Conservation (phyloP, 805 yeast genomes). For the Wickerhamomyces hampshirensis region DNA sequence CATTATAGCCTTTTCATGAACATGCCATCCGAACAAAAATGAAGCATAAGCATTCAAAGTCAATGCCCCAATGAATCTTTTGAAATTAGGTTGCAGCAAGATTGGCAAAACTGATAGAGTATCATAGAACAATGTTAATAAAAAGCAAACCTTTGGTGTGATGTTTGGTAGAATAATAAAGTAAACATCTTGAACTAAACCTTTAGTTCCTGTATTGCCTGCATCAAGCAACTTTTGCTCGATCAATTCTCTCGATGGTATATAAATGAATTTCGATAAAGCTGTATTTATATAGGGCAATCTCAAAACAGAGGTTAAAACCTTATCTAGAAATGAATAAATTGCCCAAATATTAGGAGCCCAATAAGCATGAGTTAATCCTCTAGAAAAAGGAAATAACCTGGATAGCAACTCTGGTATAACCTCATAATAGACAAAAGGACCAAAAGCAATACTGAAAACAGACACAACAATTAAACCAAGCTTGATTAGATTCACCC, state of each 20-base stretch:
- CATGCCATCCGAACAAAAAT: conserved; percentile 97
- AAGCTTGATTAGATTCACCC: conserved; percentile 56
- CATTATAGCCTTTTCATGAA: conserved; percentile 96
- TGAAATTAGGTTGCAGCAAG: conserved; percentile 65
- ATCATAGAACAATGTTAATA: conserved; percentile 82
- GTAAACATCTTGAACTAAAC: conserved; percentile 86
- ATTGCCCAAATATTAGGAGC: conserved; percentile 98
- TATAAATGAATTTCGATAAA: conserved; percentile 30
- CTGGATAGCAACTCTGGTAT: conserved; percentile 62
- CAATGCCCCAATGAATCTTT: conserved; percentile 76
- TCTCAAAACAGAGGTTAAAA: conserved; percentile 44
- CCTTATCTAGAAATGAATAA: conserved; percentile 77
- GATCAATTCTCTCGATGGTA: conserved; percentile 29
- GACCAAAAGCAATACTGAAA: conserved; percentile 68
- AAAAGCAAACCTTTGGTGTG: conserved; percentile 70
- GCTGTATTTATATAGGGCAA: conserved; percentile 35
- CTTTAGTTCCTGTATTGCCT: conserved; percentile 59
- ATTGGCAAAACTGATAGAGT: conserved; percentile 69
- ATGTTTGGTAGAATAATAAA: conserved; percentile 79
- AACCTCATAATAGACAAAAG: conserved; percentile 57
- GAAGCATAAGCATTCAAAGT: conserved; percentile 90
- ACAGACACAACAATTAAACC: conserved; percentile 59
- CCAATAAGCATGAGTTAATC: conserved; percentile 97
- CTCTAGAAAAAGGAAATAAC: conserved; percentile 90
- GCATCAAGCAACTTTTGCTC: conserved; percentile 28